Base-by-base conservation (phyloP, 768 basidiomycete species). In the Leucocoprinus leucothites region DNA sequence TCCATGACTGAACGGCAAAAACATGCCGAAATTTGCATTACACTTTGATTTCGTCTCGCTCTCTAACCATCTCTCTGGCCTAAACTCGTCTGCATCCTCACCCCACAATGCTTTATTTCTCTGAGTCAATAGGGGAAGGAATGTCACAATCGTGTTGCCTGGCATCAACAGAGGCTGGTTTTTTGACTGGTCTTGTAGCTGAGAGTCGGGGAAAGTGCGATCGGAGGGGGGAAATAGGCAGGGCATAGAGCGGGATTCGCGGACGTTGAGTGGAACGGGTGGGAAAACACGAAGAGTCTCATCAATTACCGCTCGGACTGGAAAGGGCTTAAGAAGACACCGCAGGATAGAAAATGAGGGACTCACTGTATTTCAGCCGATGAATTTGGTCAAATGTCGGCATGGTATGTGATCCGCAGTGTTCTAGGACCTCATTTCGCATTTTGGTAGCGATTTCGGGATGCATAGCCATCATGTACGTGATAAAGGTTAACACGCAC, bases 211-310 rank as follows among this genome's bases (percentile, higher is more conserved):
- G 56, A 76, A 84, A 0, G 84, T 80, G 28, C 65, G 65, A 57
- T 84, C 83, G 14, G 81, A 71, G 1, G 67, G 71, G 4, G 84
- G 85, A 8, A 87, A 70, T 0, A 78, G 69, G 60, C 79, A 80
- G 13, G 80, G 66, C 2, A 68, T 62, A 0, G 71, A 61, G 42
- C 85, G 78, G 38, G 74, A 76, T 69, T 86, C 83, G 28, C 87
- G 79, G 38, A 82, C 71, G 62, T 90, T 91, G 40, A 89, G 69
- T 6, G 89, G 89, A 0, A 92, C 86, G 6, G 90, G 87, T 3
- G 89, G 89, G 70, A 86, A 93, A 1, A 93, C 70, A 16, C 90
- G 78, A 21, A 93, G 74, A 0, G 85, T 85, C 63, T 93, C 91
- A 58, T 91, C 87, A 40, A 92, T 80, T 35, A 91, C 86, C 9